Base-by-base conservation (phyloP, 2,329 filamentous ascomycete genomes). In the Acephala macrosclerotiorum region DNA sequence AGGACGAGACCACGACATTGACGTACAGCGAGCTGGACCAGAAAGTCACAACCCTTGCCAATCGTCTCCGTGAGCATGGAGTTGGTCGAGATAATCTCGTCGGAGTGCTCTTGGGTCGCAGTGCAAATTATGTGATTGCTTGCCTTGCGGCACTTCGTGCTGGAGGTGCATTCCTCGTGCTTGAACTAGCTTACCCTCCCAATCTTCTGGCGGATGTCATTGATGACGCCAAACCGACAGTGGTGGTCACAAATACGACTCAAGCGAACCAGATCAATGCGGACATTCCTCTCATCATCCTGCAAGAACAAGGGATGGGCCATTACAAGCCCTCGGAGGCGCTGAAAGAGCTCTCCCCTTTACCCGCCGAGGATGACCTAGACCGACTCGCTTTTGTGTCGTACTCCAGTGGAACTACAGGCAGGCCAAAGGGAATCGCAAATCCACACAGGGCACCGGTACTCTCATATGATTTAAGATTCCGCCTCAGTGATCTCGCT, bases 351-450 rank as follows among this genome's bases (percentile, higher is more conserved):
- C 77, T 80, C 11, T 74, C 83, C 18, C 82, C 84, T 12, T 75
- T 89, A 25, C 89, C 89, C 1, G 81, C 83, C 0, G 86, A 89
- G 8, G 83, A 89, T 72, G 91, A 94, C 73, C 79, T 94, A 61
- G 91, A 94, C 69, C 84, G 89, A 51, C 83, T 94, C 22, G 88
- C 90, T 20, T 95, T 94, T 75, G 91, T 94, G n/a, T 91, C 90
- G 1, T 95, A 96, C 76, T 96, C 93, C 0, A 92, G 89, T 61
- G 89, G 93, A n/a, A 96, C 93, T 0, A 96, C 93, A 0, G 93
- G 92, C 1, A 77, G 88, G 7, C 93, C 93, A 0, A 97, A 96
- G 79, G 93, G 93, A 62, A 94, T 95, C 74, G 90, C 90, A 61
- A 94, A 94, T 75, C 89, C 91, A 1, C 91, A 94, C 76, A 83